These are phyloP conservation scores for Cercospora nicotianae DNA, from an alignment of 2,329 filamentous ascomycete genomes.

Conservation along the genomic window DNA sequence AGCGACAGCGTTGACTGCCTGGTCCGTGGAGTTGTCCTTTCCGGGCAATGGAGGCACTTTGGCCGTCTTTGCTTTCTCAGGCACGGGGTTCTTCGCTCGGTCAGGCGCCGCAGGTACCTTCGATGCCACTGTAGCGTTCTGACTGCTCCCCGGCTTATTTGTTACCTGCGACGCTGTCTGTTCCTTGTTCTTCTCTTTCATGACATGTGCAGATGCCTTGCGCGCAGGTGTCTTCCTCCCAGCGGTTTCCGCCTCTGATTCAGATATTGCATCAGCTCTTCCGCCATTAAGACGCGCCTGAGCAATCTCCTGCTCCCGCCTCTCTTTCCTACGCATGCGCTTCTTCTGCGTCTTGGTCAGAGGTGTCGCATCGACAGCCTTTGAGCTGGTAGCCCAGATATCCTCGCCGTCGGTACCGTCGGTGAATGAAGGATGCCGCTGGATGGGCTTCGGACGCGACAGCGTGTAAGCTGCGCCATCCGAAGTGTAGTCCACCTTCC, in stretches of 20 bases:
- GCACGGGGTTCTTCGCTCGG: neutral
- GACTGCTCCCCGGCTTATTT: neutral
- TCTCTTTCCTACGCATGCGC: slow-evolving; percentile 39
- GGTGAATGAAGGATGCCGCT: slow-evolving; percentile 13
- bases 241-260: slow-evolving; percentile 39
- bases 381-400: slow-evolving; percentile 24
- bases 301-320: slow-evolving; percentile 23
- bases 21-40: slow-evolving; percentile 8
- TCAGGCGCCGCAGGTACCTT: neutral
- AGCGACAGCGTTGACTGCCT: slow-evolving; percentile 24
- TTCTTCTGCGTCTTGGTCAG: slow-evolving; percentile 42
- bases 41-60: neutral
- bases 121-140: neutral
- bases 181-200: slow-evolving; percentile 16
- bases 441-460: slow-evolving; percentile 2
- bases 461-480: slow-evolving; percentile 44
- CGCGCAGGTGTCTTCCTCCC: slow-evolving; percentile 37
- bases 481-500: slow-evolving; percentile 43
- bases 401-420: slow-evolving; percentile 30
- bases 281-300: slow-evolving; percentile 21
- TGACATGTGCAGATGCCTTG: slow-evolving; percentile 39
- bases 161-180: neutral
- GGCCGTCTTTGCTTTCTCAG: neutral
- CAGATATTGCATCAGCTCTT: slow-evolving; percentile 28
- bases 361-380: slow-evolving; percentile 23